phyloP scores from a whole-genome alignment of 192 early-diverging fungal genomes.

The Rhizophagus clarus region DNA sequence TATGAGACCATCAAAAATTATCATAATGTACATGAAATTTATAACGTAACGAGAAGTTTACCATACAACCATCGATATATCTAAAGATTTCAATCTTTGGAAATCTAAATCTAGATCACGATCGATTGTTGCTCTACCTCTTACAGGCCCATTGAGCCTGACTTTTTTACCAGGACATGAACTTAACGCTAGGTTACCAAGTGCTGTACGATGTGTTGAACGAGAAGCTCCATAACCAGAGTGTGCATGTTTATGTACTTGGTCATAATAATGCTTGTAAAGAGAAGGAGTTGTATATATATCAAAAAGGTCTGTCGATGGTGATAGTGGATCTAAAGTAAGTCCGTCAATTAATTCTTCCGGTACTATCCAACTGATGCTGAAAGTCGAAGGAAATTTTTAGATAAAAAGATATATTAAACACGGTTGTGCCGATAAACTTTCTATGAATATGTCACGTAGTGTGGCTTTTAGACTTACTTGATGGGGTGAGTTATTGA shows the following conservation, averaged over 20 bases:
- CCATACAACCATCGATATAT: conserved; percentile 66
- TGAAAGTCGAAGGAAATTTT: neutral
- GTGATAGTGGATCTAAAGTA: neutral
- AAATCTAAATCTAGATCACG: conserved; percentile 76
- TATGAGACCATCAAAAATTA: neutral
- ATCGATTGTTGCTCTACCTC: conserved; percentile 70
- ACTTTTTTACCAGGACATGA: conserved; percentile 84
- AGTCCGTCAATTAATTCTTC: conserved; percentile 12
- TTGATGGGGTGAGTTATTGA: conserved; percentile 28
- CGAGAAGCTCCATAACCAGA: neutral
- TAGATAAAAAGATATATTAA: neutral
- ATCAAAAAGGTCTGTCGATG: conserved; percentile 21
- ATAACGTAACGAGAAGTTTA: conserved; percentile 34
- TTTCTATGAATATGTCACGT: neutral
- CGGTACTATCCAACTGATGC: conserved; percentile 25
- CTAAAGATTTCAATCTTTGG: conserved; percentile 55
- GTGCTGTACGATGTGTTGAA: neutral
- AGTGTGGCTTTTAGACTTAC: neutral
- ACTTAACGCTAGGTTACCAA: conserved; percentile 68
- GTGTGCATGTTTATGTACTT: neutral
- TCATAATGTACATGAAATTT: neutral
- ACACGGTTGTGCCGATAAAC: neutral
- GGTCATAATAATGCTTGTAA: conserved; percentile 12
- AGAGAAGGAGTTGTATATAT: conserved; percentile 20
- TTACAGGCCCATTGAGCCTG: conserved; percentile 66